These are phyloP conservation scores for Seiridium cupressi DNA, from an alignment of 2,329 filamentous ascomycete genomes.

Conservation along the genomic window DNA sequence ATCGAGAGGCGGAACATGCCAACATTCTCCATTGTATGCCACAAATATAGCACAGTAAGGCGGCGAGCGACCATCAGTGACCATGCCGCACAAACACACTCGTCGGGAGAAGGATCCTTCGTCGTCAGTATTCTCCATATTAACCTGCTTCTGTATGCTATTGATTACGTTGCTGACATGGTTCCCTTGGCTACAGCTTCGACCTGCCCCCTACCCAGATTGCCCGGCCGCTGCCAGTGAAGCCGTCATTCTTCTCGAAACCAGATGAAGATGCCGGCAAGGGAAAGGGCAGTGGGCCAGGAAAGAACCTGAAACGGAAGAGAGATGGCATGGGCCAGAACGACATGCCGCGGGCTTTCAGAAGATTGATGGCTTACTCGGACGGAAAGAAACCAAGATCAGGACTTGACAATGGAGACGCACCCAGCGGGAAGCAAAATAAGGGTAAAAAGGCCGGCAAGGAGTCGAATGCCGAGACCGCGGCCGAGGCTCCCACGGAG, in stretches of 20 bases:
- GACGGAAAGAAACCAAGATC: conserved; percentile 58
- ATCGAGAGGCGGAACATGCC: neutral
- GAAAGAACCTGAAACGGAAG: conserved; percentile 44
- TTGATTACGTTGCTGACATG: conserved; percentile 11
- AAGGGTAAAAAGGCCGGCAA: conserved; percentile 30
- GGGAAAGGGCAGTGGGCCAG: too few relatives aligned
- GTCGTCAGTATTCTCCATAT: conserved; percentile 39
- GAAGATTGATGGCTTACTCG: conserved; percentile 76
- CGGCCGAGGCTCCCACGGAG: conserved; percentile 15
- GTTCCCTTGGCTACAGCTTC: conserved; percentile 32
- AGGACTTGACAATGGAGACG: conserved; percentile 69
- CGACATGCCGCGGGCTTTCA: conserved; percentile 87
- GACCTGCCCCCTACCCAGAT: conserved; percentile 48
- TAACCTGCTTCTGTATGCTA: conserved; percentile 12
- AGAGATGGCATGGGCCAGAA: conserved; percentile 48
- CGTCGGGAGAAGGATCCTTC: conserved; percentile 56
- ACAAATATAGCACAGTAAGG: neutral
- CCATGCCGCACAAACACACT: conserved; percentile 88
- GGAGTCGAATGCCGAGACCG: conserved; percentile 14
- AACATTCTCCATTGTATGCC: neutral
- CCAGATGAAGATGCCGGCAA: conserved; percentile 21
- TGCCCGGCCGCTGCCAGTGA: conserved; percentile 50
- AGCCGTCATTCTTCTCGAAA: conserved; percentile 18
- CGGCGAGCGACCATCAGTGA: conserved; percentile 11
- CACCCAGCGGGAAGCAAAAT: conserved; percentile 27